Evolutionary conservation across 768 basidiomycete genomes (phyloP).

Genomic region (Tulasnella sp.): DNA sequence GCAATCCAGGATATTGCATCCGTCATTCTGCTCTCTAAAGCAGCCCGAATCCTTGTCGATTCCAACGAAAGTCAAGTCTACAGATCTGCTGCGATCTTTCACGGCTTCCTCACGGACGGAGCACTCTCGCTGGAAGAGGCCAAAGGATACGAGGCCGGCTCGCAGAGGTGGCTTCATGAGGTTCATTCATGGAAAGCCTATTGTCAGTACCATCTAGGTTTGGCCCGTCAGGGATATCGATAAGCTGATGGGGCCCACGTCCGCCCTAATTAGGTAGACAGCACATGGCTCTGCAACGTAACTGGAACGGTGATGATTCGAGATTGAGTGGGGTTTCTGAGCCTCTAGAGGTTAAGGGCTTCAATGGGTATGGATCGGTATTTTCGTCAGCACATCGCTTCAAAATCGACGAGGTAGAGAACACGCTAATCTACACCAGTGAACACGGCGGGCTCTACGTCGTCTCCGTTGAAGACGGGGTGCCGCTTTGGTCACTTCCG

Average conservation of each 20-base stretch:
- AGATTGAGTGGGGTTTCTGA: not conserved
- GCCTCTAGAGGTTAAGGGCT: not conserved
- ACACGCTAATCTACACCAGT: conserved; percentile 50
- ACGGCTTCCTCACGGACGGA: conserved; percentile 31
- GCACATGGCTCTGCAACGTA: conserved; percentile 1
- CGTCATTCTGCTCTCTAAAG: conserved; percentile 32
- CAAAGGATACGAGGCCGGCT: conserved; percentile 25
- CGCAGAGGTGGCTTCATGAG: conserved; percentile 28
- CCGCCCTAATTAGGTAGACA: not conserved
- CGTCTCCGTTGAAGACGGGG: conserved; percentile 39
- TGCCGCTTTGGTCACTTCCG: conserved; percentile 53
- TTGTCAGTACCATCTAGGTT: conserved; percentile 35
- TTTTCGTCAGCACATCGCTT: conserved; percentile 47
- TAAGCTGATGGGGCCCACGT: not conserved
- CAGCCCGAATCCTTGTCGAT: conserved; percentile 39
- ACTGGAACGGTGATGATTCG: not conserved
- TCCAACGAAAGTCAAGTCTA: conserved; percentile 45
- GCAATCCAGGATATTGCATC: conserved; percentile 36
- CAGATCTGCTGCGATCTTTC: conserved; percentile 43
- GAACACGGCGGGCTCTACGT: conserved; percentile 48
- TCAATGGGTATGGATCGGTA: not conserved
- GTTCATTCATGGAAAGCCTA: conserved; percentile 46
- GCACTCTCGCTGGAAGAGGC: conserved; percentile 27
- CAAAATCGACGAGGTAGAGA: conserved; percentile 58
- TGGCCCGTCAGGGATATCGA: not conserved